Percentiles rank a stretch among this genome's conserved stretches.
Conservation (phyloP, 1,284 basidiomycete genomes). For the Cryptococcus neoformans region DNA sequence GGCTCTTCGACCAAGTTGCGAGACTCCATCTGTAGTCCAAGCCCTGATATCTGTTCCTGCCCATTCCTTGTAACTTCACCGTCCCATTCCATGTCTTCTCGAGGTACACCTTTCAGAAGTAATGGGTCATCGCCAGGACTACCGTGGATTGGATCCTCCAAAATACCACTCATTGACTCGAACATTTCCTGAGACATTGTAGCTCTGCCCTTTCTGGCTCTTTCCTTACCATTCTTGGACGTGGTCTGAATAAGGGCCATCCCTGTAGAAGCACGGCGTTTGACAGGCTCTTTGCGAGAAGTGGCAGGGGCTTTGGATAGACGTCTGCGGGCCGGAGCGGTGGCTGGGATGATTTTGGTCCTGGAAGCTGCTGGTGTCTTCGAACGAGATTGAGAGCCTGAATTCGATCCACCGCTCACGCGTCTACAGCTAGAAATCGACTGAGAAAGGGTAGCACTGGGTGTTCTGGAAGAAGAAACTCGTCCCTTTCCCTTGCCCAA, state of each 20-base stretch:
- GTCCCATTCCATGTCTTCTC: neutral
- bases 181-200: constrained; percentile 7
- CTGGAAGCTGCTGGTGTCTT: constrained; percentile 1
- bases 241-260: constrained; percentile 1
- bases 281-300: constrained; percentile 2
- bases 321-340: constrained; percentile 4
- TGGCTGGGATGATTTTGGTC: constrained; percentile 1
- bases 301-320: neutral
- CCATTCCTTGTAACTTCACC: neutral
- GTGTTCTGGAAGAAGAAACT: neutral
- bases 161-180: constrained; percentile 7
- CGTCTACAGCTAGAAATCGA: constrained; percentile 1
- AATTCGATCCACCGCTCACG: constrained; percentile 2
- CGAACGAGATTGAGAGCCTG: neutral
- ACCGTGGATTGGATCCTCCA: constrained; percentile 12
- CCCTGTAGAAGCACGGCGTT: constrained; percentile 7
- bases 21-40: neutral
- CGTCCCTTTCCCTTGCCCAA: constrained; percentile 1
- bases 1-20: neutral
- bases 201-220: constrained; percentile 1
- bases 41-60: neutral
- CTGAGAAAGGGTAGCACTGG: constrained; percentile 4
- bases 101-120: constrained; percentile 10
- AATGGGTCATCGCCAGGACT: constrained; percentile 26
- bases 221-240: neutral